A percentile compares a stretch with the other conserved stretches of the same genome.
Conservation (phyloP, 1,139 yeast genomes). For the Zygosaccharomyces pseudobailii region DNA sequence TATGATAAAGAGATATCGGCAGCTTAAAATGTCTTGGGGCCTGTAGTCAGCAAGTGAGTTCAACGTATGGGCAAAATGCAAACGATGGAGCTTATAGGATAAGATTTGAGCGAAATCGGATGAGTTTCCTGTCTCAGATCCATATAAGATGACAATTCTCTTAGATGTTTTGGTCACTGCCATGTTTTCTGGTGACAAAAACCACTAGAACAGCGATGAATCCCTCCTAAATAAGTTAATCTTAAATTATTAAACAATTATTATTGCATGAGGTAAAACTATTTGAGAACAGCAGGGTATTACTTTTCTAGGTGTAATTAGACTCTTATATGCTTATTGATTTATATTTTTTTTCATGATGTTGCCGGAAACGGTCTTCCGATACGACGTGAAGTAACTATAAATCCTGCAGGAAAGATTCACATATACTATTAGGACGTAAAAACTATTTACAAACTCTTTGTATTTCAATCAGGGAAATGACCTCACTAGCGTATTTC, state of each 20-base stretch:
- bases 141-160: conserved; percentile 63
- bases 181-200: conserved; percentile 2
- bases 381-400: conserved; percentile 40
- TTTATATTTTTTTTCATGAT: conserved; percentile 49
- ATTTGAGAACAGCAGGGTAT: neutral
- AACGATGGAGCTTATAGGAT: conserved; percentile 51
- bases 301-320: conserved; percentile 1
- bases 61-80: conserved; percentile 48
- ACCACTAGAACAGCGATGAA: neutral
- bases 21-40: conserved; percentile 44
- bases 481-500: conserved; percentile 48
- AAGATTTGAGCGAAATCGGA: conserved; percentile 77
- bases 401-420: neutral
- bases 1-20: conserved; percentile 54
- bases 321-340: conserved; percentile 29
- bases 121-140: conserved; percentile 91
- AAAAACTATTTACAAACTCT: conserved; percentile 8
- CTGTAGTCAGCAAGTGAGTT: conserved; percentile 62
- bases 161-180: conserved; percentile 12
- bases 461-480: neutral
- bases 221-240: neutral
- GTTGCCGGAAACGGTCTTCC: conserved; percentile 52
- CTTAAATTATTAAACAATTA: neutral
- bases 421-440: no score
- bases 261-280: neutral